phyloP scores from a whole-genome alignment of 192 early-diverging fungal genomes.

The Pilaira anomala region DNA sequence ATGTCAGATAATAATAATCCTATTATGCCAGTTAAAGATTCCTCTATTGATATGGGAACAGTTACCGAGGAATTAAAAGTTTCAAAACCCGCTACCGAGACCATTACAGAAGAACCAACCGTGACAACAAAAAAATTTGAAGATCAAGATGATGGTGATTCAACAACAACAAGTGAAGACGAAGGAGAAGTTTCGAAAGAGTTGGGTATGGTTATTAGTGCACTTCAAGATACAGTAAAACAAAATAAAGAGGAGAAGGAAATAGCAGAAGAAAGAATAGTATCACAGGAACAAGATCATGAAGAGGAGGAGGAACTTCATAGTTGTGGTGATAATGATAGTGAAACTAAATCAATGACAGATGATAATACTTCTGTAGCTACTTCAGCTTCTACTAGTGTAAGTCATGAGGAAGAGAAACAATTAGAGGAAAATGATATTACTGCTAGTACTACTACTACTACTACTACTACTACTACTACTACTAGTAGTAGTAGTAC shows the following conservation, averaged over 20 bases:
- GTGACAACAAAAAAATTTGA: no score
- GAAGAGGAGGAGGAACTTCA: neutral
- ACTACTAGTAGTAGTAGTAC: no score
- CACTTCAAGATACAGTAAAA: neutral
- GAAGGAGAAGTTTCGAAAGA: neutral
- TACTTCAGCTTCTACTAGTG: neutral
- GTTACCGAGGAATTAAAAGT: no score
- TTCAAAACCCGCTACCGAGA: no score
- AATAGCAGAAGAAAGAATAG: neutral
- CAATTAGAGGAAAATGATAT: neutral
- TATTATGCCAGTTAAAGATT: no score
- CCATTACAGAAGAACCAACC: no score
- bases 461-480: no score
- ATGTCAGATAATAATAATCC: no score
- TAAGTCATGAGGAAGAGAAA: conserved; percentile 3
- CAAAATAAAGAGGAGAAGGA: neutral
- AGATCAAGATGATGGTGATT: neutral
- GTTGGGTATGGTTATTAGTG: conserved; percentile 1
- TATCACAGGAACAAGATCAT: neutral
- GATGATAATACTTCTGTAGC: conserved; percentile 2
- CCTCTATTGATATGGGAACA: no score
- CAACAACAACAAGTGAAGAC: neutral
- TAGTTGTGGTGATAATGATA: neutral
- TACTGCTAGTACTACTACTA: no score
- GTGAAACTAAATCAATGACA: neutral